Conservation (phyloP, 2,329 filamentous ascomycete species). For the Clarireedia hainanense region DNA sequence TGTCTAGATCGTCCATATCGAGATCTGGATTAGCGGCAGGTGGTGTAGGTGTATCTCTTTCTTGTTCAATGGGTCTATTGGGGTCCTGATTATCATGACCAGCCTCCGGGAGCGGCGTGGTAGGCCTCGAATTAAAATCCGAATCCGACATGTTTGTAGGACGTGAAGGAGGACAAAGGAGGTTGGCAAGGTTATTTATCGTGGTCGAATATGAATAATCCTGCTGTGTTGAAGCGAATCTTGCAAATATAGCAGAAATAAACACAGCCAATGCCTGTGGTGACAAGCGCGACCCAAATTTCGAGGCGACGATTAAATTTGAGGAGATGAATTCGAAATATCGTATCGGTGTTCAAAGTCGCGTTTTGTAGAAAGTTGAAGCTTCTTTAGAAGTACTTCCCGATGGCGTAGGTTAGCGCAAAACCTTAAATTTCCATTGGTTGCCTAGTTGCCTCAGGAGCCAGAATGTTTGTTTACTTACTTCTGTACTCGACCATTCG, state of each 20-base stretch:
- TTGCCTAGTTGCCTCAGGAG: constrained; percentile 12
- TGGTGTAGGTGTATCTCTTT: constrained; percentile 17
- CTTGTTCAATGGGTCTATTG: constrained; percentile 17
- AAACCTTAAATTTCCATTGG: constrained; percentile 9
- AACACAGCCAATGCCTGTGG: too few species aligned
- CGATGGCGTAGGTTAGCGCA: constrained; percentile 7
- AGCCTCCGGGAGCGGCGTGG: constrained; percentile 19
- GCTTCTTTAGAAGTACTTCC: background rate
- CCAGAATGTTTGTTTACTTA: background rate
- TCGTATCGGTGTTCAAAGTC: background rate
- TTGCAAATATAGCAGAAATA: background rate
- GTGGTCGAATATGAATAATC: background rate
- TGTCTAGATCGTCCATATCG: constrained; percentile 26
- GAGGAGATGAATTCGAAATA: background rate
- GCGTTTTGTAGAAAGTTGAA: background rate
- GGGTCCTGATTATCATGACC: constrained; percentile 15
- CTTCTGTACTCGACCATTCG: background rate
- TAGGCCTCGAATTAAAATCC: constrained; percentile 16
- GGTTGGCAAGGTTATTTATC: background rate
- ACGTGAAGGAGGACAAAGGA: constrained; percentile 1
- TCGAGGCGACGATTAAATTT: background rate
- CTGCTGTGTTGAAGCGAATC: background rate
- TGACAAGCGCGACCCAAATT: too few species aligned
- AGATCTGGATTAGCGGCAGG: constrained; percentile 22
- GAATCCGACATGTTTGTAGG: constrained; percentile 24